phyloP scores from a whole-genome alignment of 2,329 filamentous ascomycete species.

The Knufia petricola region DNA sequence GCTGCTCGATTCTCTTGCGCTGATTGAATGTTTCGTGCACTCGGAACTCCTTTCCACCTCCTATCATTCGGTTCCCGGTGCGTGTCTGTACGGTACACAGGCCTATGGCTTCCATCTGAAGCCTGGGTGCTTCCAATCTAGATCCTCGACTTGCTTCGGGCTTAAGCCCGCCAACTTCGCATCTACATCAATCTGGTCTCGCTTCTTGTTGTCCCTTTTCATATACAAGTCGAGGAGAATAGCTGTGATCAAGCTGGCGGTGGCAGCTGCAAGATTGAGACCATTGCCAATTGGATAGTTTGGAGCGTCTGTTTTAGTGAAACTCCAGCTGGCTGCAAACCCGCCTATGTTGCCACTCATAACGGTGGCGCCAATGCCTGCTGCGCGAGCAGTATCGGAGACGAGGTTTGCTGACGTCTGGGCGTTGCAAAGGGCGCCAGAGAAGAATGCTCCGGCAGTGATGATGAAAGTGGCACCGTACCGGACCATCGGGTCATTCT shows the following conservation, averaged over 20 bases:
- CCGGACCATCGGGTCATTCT: constrained; percentile 42
- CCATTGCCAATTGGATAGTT: constrained; percentile 64
- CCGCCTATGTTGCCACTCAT: constrained; percentile 69
- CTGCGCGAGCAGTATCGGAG: constrained; percentile 58
- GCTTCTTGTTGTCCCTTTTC: constrained; percentile 50
- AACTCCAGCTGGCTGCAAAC: constrained; percentile 56
- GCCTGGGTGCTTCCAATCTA: constrained; percentile 58
- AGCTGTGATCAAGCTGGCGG: constrained; percentile 45
- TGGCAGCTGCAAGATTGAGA: constrained; percentile 55
- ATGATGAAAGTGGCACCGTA: constrained; percentile 65
- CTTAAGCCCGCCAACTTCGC: constrained; percentile 46
- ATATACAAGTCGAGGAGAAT: constrained; percentile 50
- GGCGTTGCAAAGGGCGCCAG: constrained; percentile 57
- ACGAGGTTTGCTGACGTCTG: constrained; percentile 62
- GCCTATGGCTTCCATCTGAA: constrained; percentile 49
- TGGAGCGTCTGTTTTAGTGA: constrained; percentile 53
- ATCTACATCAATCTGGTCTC: constrained; percentile 47
- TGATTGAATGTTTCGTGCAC: no score
- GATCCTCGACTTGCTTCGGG: constrained; percentile 45
- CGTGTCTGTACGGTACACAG: no score
- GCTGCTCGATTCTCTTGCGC: no score
- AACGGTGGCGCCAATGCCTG: constrained; percentile 57
- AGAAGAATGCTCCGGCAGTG: constrained; percentile 52
- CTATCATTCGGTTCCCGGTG: no score
- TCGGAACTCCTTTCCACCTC: no score